These are phyloP conservation scores for Alternaria ventricosa DNA, from an alignment of 2,329 filamentous ascomycete genomes.

Conservation along the genomic window DNA sequence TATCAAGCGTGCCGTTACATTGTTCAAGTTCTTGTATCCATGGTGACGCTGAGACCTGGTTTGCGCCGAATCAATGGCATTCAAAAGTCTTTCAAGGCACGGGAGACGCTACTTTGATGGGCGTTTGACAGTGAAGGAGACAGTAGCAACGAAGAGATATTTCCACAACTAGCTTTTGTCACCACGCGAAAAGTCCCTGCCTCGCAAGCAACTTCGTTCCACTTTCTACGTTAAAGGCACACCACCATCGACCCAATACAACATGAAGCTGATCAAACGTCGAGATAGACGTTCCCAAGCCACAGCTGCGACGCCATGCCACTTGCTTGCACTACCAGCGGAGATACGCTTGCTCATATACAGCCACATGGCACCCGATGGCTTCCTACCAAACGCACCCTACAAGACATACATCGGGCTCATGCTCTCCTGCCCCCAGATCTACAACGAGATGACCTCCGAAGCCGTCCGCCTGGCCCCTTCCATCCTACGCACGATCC, in stretches of 20 bases:
- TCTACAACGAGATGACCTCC: conserved; percentile 2
- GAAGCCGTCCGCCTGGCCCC: background rate
- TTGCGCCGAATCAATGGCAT: background rate
- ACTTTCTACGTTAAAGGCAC: background rate
- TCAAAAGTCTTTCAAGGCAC: background rate
- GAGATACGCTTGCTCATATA: conserved; percentile 1
- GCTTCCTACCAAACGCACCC: background rate
- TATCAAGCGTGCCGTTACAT: background rate
- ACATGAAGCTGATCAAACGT: background rate
- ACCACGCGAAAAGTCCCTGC: background rate
- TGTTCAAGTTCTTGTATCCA: too few species aligned
- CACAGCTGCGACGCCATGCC: background rate
- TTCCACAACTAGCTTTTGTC: background rate
- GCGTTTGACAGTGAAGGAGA: background rate
- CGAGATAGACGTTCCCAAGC: background rate
- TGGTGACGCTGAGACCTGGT: background rate
- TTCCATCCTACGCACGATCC: background rate
- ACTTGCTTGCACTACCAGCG: background rate
- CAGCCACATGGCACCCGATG: background rate
- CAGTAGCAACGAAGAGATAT: background rate
- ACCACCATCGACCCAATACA: background rate
- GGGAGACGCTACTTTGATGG: background rate
- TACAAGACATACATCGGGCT: background rate
- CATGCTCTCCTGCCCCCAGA: conserved; percentile 8
- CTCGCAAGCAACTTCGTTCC: background rate